Base-by-base conservation (phyloP, 768 basidiomycete species). In the Mrakia frigida region DNA sequence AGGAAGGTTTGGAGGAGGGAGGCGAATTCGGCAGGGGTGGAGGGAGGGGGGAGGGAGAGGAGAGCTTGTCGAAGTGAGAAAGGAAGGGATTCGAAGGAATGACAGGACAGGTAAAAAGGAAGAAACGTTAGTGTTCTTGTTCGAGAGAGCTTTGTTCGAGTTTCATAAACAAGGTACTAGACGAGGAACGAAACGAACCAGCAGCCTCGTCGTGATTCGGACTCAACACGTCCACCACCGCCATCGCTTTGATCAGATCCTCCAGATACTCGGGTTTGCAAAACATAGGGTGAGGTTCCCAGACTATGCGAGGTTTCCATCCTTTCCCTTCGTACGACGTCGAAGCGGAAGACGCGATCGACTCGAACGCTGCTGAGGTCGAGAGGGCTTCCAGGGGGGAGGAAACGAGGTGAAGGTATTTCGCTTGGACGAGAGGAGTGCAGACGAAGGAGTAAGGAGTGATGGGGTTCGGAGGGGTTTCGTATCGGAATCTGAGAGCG, bases 201-300 rank as follows among this genome's bases (percentile, higher is more conserved):
- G 74, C 74, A 16, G 74, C 74, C 33, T 74, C 74, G 18, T 74
- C 74, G 37, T 74, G 74, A 16, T 74, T 74, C 5, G 74, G 74
- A 13, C 56, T 61, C 28, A 31, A 25, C 25, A 74, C 74, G 7
- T 74, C 65, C 25, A 74, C 65, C 23, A 46, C 28, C 28, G 11
- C 46, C 74, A 74, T 4, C n/a, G 61, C 61, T 21, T 14, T 46
- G n/a, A 50, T 28, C 39, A 67, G 52, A 9, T 25, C 74, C 63
- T 74, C 63, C 18, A 67, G 74, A 61, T 67, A 25, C 3, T 67
- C 65, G 28, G 74, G 74, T 16, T 6, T 21, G 33, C 74, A 74
- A 21, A 14, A 67, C 46, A 61, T 67, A 1, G 74, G 74, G 37
- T 74, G 74, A 11, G 74, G 74, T 63, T 74, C 74, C 74, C 74